Base-by-base conservation (phyloP, 768 basidiomycete species). In the Dictyophora rubrovolvata region DNA sequence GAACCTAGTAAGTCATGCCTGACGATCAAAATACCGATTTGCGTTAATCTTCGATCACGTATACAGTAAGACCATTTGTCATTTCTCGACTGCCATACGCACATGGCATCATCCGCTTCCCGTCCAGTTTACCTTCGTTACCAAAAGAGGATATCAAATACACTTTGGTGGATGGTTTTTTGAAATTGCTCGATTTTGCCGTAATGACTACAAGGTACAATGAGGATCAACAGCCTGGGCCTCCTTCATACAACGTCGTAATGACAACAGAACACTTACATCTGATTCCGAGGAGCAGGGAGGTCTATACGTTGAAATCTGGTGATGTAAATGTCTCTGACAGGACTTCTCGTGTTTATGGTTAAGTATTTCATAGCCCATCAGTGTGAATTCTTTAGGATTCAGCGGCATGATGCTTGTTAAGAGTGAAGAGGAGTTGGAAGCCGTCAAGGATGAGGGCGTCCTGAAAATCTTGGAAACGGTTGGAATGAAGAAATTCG, bases 381-480 rank as follows among this genome's bases (percentile, higher is more conserved):
- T 97, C 23, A 81, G 82, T 65, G 76, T 97, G 48, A 96, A 97
- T 69, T 79, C 94, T 49, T 77, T 96, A 52, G 94, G 90, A 14
- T 96, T 87, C 68, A 88, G 91, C 7, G 94, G 94, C 1, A 83
- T 90, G 85, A 65, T 96, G 61, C 79, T 96, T 56, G 91, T 89
- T 22, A 91, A 87, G 74, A 91, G 86, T 62, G 81, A 87, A 56
- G 77, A 77, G 18, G 91, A 94, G 71, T 69, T 91, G 53, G 81
- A 83, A 57, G 79, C 77, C 1, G 78, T 96, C 47, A 81, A 81
- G 69, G 70, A 73, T 60, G 83, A 85, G 69, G 79, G 83, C 1
- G 72, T 88, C 23, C 74, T 76, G 8, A 81, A 75, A 59, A 84
- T 93, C 35, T 67, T 93, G 62, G 70, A 74, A 53, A 77, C 72